phyloP scores from a whole-genome alignment of 805 yeast species.

The Metschnikowia cerradonensis region DNA sequence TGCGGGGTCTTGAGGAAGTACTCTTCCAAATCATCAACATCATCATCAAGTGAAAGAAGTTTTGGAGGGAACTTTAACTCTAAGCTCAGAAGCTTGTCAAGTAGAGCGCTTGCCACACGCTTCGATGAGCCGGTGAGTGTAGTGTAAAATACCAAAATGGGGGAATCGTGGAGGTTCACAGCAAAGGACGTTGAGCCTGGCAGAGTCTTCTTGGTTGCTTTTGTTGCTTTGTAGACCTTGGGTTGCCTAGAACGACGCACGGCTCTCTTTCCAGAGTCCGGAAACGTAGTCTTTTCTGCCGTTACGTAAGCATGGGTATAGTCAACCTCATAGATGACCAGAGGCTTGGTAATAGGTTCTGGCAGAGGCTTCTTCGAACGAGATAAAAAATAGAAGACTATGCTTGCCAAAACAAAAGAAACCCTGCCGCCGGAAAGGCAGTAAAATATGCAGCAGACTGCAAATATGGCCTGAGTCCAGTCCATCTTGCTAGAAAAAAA shows the following conservation, averaged over 20 bases:
- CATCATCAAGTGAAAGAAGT: slow-evolving; percentile 71
- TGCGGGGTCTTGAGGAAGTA: slow-evolving; percentile 67
- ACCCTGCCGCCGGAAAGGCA: slow-evolving; percentile 42
- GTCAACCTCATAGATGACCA: slow-evolving; percentile 40
- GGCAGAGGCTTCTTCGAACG: neutral
- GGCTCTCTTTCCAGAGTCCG: slow-evolving; percentile 9
- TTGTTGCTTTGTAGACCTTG: slow-evolving; percentile 39
- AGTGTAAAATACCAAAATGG: slow-evolving; percentile 70
- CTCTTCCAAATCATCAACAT: slow-evolving; percentile 76
- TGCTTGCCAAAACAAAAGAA: slow-evolving; percentile 28
- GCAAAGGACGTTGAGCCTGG: slow-evolving; percentile 35
- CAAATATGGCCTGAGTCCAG: slow-evolving; percentile 15
- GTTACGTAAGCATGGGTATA: slow-evolving; percentile 36
- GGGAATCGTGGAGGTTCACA: slow-evolving; percentile 44
- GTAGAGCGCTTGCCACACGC: slow-evolving; percentile 56
- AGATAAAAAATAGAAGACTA: slow-evolving; percentile 9
- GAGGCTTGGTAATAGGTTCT: slow-evolving; percentile 16
- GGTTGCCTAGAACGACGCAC: slow-evolving; percentile 30
- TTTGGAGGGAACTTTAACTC: slow-evolving; percentile 40
- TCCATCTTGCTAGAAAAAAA: slow-evolving; percentile 14
- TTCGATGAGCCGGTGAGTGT: slow-evolving; percentile 82
- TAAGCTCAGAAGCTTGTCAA: slow-evolving; percentile 32
- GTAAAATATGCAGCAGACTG: slow-evolving; percentile 26
- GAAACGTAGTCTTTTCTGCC: slow-evolving; percentile 17
- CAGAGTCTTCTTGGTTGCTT: slow-evolving; percentile 29